Conservation (phyloP, 139 green algal species). For the Chlorella sp. region DNA sequence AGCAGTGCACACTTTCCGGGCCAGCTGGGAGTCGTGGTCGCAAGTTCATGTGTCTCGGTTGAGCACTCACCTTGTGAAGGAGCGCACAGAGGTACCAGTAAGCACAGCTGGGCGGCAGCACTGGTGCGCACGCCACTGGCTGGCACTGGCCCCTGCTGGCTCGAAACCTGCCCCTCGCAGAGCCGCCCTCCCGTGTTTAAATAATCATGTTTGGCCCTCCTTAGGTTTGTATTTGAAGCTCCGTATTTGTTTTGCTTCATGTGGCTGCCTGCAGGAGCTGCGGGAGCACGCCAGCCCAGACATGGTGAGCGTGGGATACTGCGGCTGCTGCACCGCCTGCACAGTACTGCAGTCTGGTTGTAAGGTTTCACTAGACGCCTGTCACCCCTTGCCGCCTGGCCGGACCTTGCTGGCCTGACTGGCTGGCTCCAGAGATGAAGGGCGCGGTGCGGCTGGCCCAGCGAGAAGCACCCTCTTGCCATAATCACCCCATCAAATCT, state of each 20-base stretch:
- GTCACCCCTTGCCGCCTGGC: background rate
- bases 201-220: too few species aligned
- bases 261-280: slow-evolving; percentile 76
- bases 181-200: background rate
- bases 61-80: background rate
- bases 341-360: background rate
- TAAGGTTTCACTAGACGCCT: background rate
- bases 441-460: too few species aligned
- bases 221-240: too few species aligned
- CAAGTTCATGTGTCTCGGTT: too few species aligned
- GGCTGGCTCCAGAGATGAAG: too few species aligned
- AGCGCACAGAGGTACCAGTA: background rate
- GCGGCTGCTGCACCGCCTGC: background rate
- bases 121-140: too few species aligned
- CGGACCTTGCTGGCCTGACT: background rate
- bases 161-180: background rate
- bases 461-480: too few species aligned
- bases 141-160: background rate
- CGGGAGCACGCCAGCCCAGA: slow-evolving; percentile 95
- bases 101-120: background rate
- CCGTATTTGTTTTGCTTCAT: too few species aligned
- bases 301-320: slow-evolving; percentile 89
- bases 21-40: too few species aligned
- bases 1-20: too few species aligned
- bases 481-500: too few species aligned